Base-by-base conservation (phyloP, 2,329 filamentous ascomycete species). In the Cladosporium colombiae region DNA sequence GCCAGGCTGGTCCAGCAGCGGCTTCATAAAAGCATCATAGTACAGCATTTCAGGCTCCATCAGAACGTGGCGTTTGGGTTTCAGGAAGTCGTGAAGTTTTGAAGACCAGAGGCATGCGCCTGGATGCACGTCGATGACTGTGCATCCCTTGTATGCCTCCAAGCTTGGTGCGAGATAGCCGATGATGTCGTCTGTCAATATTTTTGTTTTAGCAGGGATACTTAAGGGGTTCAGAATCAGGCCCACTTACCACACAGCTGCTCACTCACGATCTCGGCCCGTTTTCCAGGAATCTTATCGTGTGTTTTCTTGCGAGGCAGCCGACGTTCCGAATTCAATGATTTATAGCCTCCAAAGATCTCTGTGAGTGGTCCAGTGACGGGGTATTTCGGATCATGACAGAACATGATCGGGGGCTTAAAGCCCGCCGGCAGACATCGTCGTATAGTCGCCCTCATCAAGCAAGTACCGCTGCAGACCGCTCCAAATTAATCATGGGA, bases 51-150 rank as follows among this genome's bases (percentile, higher is more conserved):
- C 85, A 2, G 89, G 88, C 73, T 98, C 93, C 78, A 97, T 83
- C 50, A 99, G 82, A 53, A 97, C 80, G 80, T 99, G 95, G 5
- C 86, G 88, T 65, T 92, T 88, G 5, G 94, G 94, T 72, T 92
- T 80, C 8, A 99, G 82, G 55, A 85, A 80, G 0, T 91, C 83
- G 74, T 97, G 88, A 0, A 98, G 81, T 72, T 89, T 91, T 31
- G 82, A 81, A 37, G 93, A 96, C 87, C 90, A 95, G 2, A 96
- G 63, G 10, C 93, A 92, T 1, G 81, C 81, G 16, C 93, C 93
- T 0, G 94, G 94, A 76, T 93, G 92, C 65, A 97, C 81, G 74
- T 98, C 94, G 72, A 99, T 81, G 23, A 63, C 84, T 72, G 96
- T 93, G 78, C 93, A 93, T 63, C 91, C 91, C 59, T 83, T 81